Evolutionary conservation across 352 stramenopile genomes (phyloP).

Genomic region (Phytophthora pini): DNA sequence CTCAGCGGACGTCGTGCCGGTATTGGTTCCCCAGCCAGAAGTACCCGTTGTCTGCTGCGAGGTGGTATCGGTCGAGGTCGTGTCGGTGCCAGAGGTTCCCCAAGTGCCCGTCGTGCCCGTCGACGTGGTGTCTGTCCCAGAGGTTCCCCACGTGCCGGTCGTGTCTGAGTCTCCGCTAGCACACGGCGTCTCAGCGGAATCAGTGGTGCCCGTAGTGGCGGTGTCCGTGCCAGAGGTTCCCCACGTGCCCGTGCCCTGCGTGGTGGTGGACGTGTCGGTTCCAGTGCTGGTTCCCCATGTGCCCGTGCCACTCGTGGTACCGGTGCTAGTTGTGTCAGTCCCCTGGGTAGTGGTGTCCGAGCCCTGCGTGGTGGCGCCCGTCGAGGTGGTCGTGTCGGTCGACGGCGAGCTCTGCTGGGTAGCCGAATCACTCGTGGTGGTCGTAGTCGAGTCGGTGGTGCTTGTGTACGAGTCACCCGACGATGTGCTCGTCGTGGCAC

Average conservation of each 20-base stretch:
- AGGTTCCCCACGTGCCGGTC: conserved; percentile 8
- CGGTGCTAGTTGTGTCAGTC: conserved; percentile 1
- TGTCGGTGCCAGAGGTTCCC: conserved; percentile 5
- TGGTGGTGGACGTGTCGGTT: conserved; percentile 5
- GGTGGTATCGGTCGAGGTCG: conserved; percentile 13
- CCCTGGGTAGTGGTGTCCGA: conserved; percentile 16
- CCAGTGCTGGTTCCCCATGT: conserved; percentile 22
- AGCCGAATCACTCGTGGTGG: conserved; percentile 1
- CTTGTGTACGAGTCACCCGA: conserved; percentile 29
- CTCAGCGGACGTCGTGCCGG: conserved; percentile 12
- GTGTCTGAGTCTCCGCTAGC: conserved; percentile 21
- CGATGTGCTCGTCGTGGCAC: conserved; percentile 19
- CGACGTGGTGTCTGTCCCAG: conserved; percentile 7
- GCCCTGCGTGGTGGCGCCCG: neutral
- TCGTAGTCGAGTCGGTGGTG: conserved; percentile 9
- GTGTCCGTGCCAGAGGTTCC: neutral
- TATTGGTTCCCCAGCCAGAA: conserved; percentile 2
- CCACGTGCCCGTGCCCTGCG: neutral
- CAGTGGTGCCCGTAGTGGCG: neutral
- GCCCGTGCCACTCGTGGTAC: neutral
- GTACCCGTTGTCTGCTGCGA: conserved; percentile 17
- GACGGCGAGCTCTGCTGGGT: conserved; percentile 16
- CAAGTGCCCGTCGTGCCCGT: conserved; percentile 2
- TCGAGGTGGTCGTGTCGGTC: conserved; percentile 19
- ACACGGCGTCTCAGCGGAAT: conserved; percentile 20